phyloP scores from a whole-genome alignment of 352 stramenopile genomes.

The Globisporangium canariense region DNA sequence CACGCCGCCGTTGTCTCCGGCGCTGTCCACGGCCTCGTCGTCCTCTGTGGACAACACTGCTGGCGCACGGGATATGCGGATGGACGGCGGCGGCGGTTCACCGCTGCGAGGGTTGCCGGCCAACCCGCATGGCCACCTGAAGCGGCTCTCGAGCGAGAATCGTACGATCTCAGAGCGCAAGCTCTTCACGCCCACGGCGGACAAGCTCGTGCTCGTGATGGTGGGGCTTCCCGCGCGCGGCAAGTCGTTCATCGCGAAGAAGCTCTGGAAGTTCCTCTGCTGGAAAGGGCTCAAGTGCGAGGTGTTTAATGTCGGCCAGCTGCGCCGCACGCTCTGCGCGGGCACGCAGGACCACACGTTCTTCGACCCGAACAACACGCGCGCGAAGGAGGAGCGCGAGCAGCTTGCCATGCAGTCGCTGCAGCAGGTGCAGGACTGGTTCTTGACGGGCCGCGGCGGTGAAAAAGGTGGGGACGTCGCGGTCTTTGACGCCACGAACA shows the following conservation, averaged over 20 bases:
- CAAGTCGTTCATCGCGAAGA: constrained; percentile 96
- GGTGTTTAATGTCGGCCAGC: constrained; percentile 95
- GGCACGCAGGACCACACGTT: constrained; percentile 86
- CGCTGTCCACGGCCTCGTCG: constrained; percentile 11
- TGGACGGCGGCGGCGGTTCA: background rate
- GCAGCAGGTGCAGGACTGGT: constrained; percentile 64
- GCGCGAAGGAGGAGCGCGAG: constrained; percentile 70
- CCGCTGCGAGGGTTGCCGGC: background rate
- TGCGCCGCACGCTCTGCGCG: constrained; percentile 79
- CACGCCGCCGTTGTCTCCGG: constrained; percentile 13
- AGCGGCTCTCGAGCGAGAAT: constrained; percentile 17
- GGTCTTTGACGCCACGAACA: constrained; percentile 91
- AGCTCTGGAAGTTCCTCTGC: constrained; percentile 76
- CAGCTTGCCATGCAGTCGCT: constrained; percentile 78
- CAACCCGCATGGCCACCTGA: constrained; percentile 12
- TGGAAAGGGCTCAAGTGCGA: constrained; percentile 78
- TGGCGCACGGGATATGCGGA: background rate
- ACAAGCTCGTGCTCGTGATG: constrained; percentile 96
- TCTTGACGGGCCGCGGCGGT: constrained; percentile 24
- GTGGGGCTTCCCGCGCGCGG: constrained; percentile 92
- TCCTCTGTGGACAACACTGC: constrained; percentile 9
- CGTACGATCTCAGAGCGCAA: constrained; percentile 66
- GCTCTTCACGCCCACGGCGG: constrained; percentile 74
- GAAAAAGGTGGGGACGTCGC: constrained; percentile 75
- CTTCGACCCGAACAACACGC: constrained; percentile 89